These are phyloP conservation scores for Holtermannia corniformis DNA, from an alignment of 768 basidiomycete species.

Conservation along the genomic window DNA sequence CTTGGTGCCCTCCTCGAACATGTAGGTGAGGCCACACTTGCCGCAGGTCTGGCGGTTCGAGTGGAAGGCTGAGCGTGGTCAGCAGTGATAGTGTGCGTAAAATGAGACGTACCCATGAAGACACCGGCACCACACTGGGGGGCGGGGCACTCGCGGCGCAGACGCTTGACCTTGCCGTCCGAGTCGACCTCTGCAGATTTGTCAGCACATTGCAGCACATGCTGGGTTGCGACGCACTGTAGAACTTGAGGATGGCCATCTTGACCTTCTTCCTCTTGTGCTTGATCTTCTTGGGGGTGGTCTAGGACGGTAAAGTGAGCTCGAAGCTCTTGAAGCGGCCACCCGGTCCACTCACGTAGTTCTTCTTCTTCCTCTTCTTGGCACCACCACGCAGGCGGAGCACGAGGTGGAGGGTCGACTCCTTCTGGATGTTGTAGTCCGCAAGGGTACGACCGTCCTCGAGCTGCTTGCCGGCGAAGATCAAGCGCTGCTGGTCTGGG, in stretches of 20 bases:
- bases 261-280: constrained; percentile 99
- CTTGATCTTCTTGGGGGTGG: constrained; percentile 99
- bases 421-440: constrained; percentile 67
- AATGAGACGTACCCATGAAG: too few species aligned
- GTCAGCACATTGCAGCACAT: neutral
- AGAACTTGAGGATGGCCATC: constrained; percentile 99
- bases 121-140: constrained; percentile 47
- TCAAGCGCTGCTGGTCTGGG: constrained; percentile 84
- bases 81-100: too few species aligned
- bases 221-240: constrained; percentile 50
- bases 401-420: constrained; percentile 95
- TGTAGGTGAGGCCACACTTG: constrained; percentile 44
- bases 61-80: too few species aligned
- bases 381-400: constrained; percentile 93
- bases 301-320: constrained; percentile 13
- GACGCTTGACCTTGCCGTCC: constrained; percentile 98
- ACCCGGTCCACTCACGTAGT: constrained; percentile 56
- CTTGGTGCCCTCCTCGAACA: constrained; percentile 40
- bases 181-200: constrained; percentile 84
- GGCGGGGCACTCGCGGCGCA: constrained; percentile 76
- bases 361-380: constrained; percentile 99
- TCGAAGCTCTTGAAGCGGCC: neutral
- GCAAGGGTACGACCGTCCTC: constrained; percentile 86
- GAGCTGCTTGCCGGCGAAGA: constrained; percentile 98
- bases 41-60: constrained; percentile 97